Percentiles rank a stretch among this genome's conserved stretches.
phyloP scores from a whole-genome alignment of 116 monocot genomes.

The Posidonia oceanica region DNA sequence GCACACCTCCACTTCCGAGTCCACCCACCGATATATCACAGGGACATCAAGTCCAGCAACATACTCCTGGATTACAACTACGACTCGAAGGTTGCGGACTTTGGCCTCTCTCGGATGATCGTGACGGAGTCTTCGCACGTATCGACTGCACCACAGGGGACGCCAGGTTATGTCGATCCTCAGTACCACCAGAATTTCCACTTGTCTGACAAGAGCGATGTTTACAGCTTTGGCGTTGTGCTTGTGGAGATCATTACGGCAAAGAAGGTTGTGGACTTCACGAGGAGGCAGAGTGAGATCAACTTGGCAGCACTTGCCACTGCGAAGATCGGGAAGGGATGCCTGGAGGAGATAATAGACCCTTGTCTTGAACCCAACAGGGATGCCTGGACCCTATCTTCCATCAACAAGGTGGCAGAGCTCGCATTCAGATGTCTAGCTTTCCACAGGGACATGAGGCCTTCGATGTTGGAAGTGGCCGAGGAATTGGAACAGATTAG shows the following conservation, averaged over 20 bases:
- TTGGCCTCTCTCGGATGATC: conserved; percentile 63
- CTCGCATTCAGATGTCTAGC: conserved; percentile 82
- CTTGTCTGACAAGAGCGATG: conserved; percentile 87
- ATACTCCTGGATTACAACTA: conserved; percentile 68
- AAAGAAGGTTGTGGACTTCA: conserved; percentile 71
- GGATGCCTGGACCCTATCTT: conserved; percentile 61
- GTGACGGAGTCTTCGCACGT: conserved; percentile 55
- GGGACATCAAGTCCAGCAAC: conserved; percentile 86
- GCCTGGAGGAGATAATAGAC: conserved; percentile 71
- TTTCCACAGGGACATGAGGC: conserved; percentile 82
- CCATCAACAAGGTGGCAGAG: conserved; percentile 78
- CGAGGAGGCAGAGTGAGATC: conserved; percentile 41
- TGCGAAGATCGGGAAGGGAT: conserved; percentile 50
- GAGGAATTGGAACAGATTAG: conserved; percentile 66
- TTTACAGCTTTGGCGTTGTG: conserved; percentile 91
- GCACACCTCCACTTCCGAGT: conserved; percentile 56
- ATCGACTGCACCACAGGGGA: conserved; percentile 81
- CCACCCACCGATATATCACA: conserved; percentile 74
- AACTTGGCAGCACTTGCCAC: conserved; percentile 71
- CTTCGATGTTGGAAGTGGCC: conserved; percentile 74
- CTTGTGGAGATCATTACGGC: conserved; percentile 81
- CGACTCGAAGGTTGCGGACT: conserved; percentile 77
- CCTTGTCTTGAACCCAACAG: conserved; percentile 36
- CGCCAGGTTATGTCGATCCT: conserved; percentile 77
- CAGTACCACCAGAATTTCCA: conserved; percentile 94